Percentiles rank a stretch among this genome's conserved stretches.
These are phyloP conservation scores for Lachancea waltii DNA, from an alignment of 805 yeast genomes.

Conservation along the genomic window DNA sequence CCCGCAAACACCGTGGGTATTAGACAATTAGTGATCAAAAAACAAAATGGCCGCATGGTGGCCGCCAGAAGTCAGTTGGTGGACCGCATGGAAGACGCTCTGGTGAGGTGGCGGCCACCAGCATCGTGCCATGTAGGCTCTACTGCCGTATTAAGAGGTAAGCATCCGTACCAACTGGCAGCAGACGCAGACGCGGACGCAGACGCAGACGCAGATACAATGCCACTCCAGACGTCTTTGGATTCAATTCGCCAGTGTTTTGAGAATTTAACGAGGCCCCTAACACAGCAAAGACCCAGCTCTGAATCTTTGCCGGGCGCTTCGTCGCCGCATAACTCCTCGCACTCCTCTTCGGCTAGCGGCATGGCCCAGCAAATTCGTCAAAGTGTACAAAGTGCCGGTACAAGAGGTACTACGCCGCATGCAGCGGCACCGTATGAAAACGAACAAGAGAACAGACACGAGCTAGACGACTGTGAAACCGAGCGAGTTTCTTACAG, in stretches of 20 bases:
- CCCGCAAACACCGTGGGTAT: constrained; percentile 10
- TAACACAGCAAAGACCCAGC: not conserved
- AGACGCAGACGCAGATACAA: not conserved
- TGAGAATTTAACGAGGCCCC: constrained; percentile 1
- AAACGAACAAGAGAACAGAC: no score
- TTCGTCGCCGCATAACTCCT: not conserved
- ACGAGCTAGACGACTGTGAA: not conserved
- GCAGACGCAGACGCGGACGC: not conserved
- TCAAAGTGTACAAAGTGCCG: constrained; percentile 6
- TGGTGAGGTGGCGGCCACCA: constrained; percentile 28
- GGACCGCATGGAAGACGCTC: constrained; percentile 24
- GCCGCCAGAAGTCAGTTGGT: constrained; percentile 16
- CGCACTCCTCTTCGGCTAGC: constrained; percentile 4
- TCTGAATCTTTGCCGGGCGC: not conserved
- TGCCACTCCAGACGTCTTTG: not conserved
- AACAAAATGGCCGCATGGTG: constrained; percentile 18
- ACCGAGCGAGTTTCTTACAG: constrained; percentile 5
- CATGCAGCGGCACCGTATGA: not conserved
- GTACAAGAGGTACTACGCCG: constrained; percentile 3
- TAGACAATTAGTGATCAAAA: constrained; percentile 24
- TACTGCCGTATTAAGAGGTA: constrained; percentile 21
- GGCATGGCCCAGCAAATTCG: constrained; percentile 8
- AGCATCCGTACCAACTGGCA: constrained; percentile 25
- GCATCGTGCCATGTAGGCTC: constrained; percentile 22
- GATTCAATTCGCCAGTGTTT: constrained; percentile 5